phyloP scores from a whole-genome alignment of 2,329 filamentous ascomycete species.

The Diaporthe vexans region DNA sequence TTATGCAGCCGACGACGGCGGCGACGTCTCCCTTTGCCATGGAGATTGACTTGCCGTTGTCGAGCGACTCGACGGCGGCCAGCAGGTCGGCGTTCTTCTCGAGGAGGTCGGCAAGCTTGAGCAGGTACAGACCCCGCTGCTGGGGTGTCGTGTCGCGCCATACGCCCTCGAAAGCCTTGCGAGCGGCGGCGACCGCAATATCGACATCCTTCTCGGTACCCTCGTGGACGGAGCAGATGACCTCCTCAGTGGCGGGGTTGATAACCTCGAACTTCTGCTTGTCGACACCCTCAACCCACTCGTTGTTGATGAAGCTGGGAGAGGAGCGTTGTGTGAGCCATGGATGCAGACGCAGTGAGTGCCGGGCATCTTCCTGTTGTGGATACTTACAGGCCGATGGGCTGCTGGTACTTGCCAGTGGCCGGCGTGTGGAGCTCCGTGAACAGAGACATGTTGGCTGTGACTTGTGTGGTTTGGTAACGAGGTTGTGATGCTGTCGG shows the following conservation, averaged over 20 bases:
- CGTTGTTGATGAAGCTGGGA: slow-evolving; percentile 88
- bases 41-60: slow-evolving; percentile 86
- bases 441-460: slow-evolving; percentile 50
- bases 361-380: neutral
- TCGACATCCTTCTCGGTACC: slow-evolving; percentile 89
- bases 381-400: slow-evolving; percentile 70
- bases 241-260: slow-evolving; percentile 88
- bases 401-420: slow-evolving; percentile 71
- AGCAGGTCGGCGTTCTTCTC: slow-evolving; percentile 84
- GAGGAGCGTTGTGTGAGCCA: neutral
- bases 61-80: slow-evolving; percentile 86
- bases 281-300: slow-evolving; percentile 86
- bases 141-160: slow-evolving; percentile 80
- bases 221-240: slow-evolving; percentile 86
- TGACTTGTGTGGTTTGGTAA: neutral
- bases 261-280: slow-evolving; percentile 94
- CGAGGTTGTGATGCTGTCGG: neutral
- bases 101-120: slow-evolving; percentile 83
- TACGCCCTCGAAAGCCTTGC: slow-evolving; percentile 83
- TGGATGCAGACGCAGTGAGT: neutral
- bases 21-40: slow-evolving; percentile 83
- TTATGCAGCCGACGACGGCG: slow-evolving; percentile 77
- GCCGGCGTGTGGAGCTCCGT: slow-evolving; percentile 77
- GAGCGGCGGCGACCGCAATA: slow-evolving; percentile 86
- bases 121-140: slow-evolving; percentile 77